phyloP scores from a whole-genome alignment of 2,329 filamentous ascomycete species.

The Trichoderma sp. region DNA sequence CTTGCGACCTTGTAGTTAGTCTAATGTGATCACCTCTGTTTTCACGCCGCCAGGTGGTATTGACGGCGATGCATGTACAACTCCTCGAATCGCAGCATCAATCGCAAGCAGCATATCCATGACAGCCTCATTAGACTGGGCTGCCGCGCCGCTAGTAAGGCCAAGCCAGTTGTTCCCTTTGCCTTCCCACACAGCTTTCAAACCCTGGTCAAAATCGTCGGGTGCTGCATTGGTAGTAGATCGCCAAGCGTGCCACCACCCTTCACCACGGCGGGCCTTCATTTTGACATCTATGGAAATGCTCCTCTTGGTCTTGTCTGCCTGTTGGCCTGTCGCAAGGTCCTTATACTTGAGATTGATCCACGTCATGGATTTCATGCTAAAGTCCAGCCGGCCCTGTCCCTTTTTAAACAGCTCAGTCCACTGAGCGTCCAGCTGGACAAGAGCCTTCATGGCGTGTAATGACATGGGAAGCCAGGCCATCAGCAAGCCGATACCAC shows the following conservation, averaged over 20 bases:
- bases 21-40: background rate
- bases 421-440: conserved; percentile 61
- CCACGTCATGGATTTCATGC: conserved; percentile 58
- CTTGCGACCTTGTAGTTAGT: background rate
- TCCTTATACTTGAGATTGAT: conserved; percentile 57
- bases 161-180: conserved; percentile 50
- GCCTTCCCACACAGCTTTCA: conserved; percentile 49
- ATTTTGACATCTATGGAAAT: conserved; percentile 57
- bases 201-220: conserved; percentile 41
- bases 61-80: conserved; percentile 21
- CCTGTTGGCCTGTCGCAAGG: conserved; percentile 26
- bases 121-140: conserved; percentile 41
- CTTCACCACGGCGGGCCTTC: conserved; percentile 47
- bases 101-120: conserved; percentile 51
- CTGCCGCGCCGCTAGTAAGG: conserved; percentile 50
- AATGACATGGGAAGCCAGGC: conserved; percentile 61
- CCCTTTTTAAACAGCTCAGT: conserved; percentile 42
- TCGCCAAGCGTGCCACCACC: conserved; percentile 55
- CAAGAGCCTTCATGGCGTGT: conserved; percentile 63
- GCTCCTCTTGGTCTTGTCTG: conserved; percentile 34
- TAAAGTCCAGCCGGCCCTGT: conserved; percentile 52
- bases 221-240: conserved; percentile 27
- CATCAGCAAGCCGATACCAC: conserved; percentile 54
- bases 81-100: conserved; percentile 48
- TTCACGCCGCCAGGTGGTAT: background rate